Percentiles rank a stretch among this genome's conserved stretches.
phyloP scores from a whole-genome alignment of 176 grass and related monocot species.

The Echinochloa phyllopogon region DNA sequence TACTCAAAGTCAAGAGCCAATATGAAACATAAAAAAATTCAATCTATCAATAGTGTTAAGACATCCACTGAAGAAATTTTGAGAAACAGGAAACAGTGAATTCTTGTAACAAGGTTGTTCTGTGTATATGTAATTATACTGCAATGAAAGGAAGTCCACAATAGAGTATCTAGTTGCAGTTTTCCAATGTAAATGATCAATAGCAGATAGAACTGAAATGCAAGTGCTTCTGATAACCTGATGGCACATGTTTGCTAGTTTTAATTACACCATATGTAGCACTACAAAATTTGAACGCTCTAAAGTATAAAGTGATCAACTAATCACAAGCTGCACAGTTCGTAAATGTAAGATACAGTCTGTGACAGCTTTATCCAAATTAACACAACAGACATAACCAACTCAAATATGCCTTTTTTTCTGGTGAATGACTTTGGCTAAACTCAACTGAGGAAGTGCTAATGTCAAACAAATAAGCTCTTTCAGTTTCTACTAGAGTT shows the following conservation, averaged over 20 bases:
- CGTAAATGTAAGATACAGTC: background rate
- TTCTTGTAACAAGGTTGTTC: background rate
- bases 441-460: background rate
- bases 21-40: background rate
- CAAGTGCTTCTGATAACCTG: background rate
- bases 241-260: background rate
- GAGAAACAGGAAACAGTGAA: background rate
- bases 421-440: background rate
- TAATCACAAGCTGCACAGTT: background rate
- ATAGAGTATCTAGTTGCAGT: background rate
- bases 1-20: background rate
- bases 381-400: background rate
- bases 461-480: constrained; percentile 33
- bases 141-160: background rate
- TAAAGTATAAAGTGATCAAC: background rate
- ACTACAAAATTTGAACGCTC: constrained; percentile 2
- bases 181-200: constrained; percentile 9
- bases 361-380: constrained; percentile 16
- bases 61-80: constrained; percentile 5
- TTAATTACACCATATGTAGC: background rate
- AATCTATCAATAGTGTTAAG: constrained; percentile 20
- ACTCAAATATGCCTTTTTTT: background rate
- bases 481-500: constrained; percentile 3
- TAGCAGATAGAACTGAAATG: background rate
- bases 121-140: background rate